These are phyloP conservation scores for Yamadazyma scolyti DNA, from an alignment of 805 yeast species.

Conservation along the genomic window DNA sequence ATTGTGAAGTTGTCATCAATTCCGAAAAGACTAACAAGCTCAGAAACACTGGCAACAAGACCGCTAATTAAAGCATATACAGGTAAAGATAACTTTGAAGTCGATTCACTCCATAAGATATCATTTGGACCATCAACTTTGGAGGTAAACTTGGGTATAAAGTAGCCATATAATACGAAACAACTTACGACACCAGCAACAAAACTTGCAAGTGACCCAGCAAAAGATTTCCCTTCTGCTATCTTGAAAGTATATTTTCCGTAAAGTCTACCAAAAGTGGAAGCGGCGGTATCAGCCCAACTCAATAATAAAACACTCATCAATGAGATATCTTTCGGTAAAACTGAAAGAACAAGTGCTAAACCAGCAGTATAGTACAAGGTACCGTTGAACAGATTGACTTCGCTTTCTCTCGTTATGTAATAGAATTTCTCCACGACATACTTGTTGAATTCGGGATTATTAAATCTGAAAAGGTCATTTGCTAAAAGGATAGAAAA, in stretches of 20 bases:
- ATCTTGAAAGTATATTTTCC: constrained; percentile 83
- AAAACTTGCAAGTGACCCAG: constrained; percentile 89
- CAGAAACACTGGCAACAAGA: constrained; percentile 79
- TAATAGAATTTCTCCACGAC: constrained; percentile 73
- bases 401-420: constrained; percentile 81
- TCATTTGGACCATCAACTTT: constrained; percentile 53
- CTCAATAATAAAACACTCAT: constrained; percentile 77
- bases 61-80: constrained; percentile 64
- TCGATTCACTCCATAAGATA: constrained; percentile 62
- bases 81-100: constrained; percentile 53
- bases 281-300: constrained; percentile 98
- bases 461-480: constrained; percentile 66
- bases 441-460: constrained; percentile 56
- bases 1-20: constrained; percentile 94
- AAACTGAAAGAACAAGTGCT: constrained; percentile 60
- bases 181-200: constrained; percentile 65
- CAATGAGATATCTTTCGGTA: constrained; percentile 77
- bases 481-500: constrained; percentile 55
- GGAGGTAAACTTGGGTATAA: constrained; percentile 53
- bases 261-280: constrained; percentile 82
- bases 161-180: constrained; percentile 65
- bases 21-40: constrained; percentile 70
- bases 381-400: constrained; percentile 72
- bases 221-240: constrained; percentile 72
- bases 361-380: constrained; percentile 84